Evolutionary conservation across 495 filamentous ascomycete species (phyloP).

Genomic region (Corynascus novoguineensis): DNA sequence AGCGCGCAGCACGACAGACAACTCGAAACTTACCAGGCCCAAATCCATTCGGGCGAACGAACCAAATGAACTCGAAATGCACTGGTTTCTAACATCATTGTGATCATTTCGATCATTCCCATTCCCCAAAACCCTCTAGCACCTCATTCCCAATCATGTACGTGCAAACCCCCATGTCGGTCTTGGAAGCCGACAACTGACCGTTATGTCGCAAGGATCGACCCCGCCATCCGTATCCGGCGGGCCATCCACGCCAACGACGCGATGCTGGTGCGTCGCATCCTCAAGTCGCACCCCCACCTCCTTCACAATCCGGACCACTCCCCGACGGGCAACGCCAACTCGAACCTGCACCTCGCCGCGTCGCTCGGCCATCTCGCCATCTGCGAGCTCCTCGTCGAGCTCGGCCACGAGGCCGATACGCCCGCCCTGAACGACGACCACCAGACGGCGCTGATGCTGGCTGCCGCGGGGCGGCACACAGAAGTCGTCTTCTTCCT

Average conservation of each 20-base stretch:
- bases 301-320: slow-evolving; percentile 69
- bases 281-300: slow-evolving; percentile 61
- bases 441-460: slow-evolving; percentile 65
- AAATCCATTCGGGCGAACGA: no score
- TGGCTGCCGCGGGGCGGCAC: slow-evolving; percentile 53
- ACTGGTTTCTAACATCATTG: not conserved
- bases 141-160: not conserved
- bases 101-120: not conserved
- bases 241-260: slow-evolving; percentile 69
- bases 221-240: slow-evolving; percentile 58
- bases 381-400: slow-evolving; percentile 53
- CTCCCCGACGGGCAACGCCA: slow-evolving; percentile 47
- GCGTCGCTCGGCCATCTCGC: slow-evolving; percentile 59
- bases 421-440: slow-evolving; percentile 62
- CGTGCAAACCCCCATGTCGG: not conserved
- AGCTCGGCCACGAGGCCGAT: slow-evolving; percentile 51
- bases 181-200: not conserved
- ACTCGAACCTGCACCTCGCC: slow-evolving; percentile 74
- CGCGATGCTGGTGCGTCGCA: slow-evolving; percentile 63
- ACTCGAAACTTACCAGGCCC: no score
- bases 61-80: no score
- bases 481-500: slow-evolving; percentile 58
- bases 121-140: not conserved
- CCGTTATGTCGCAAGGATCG: slow-evolving; percentile 51
- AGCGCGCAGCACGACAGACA: not conserved